Evolutionary conservation across 2,329 filamentous ascomycete species (phyloP), one percentile per base, ranked within the genome.

Genomic region (Cryphonectria nitschkei): DNA sequence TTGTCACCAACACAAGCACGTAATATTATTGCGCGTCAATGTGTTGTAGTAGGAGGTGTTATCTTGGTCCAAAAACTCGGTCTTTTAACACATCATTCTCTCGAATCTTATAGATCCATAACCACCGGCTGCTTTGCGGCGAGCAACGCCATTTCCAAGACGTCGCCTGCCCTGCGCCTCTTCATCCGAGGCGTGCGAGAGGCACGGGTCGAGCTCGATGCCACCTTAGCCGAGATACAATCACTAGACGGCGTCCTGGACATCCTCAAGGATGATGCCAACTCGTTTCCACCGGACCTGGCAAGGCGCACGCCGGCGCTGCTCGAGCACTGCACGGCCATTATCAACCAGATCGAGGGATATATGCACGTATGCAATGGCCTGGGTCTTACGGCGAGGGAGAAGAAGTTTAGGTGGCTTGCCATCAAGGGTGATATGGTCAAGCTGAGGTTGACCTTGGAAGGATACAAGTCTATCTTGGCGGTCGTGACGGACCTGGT

Each of bases 101-200:
- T n/a, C 29, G 7, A 7, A 34, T 7, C 34, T 34, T 22, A n/a
- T 75, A 82, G 81, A 74, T 78, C 80, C 67, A 80, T 82, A 54
- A 79, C 77, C 60, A 79, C 79, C 65, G 79, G 79, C 70, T 84
- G 82, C 75, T 79, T 77, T 70, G 77, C 78, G 14, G 77, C 81
- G 9, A 78, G 78, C 73, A 78, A 75, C 63, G 78, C 79, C 70
- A 79, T 83, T 60, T 74, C 77, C 41, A 77, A 78, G 56, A 78
- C 79, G n/a, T 76, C 79, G 32, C 69, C 74, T 13, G 72, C 77
- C 43, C 74, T 83, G 34, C 76, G 77, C 70, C 70, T 72, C 52
- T 83, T 83, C 68, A 80, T 83, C 9, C 80, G 81, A 50, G 78
- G 82, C 26, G 80, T 84, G 1, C 81, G 81, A 52, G 81, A 83